Percentiles rank a stretch among this genome's conserved stretches.
phyloP scores from a whole-genome alignment of 768 basidiomycete species.

The Phanerodontia chrysosporium region DNA sequence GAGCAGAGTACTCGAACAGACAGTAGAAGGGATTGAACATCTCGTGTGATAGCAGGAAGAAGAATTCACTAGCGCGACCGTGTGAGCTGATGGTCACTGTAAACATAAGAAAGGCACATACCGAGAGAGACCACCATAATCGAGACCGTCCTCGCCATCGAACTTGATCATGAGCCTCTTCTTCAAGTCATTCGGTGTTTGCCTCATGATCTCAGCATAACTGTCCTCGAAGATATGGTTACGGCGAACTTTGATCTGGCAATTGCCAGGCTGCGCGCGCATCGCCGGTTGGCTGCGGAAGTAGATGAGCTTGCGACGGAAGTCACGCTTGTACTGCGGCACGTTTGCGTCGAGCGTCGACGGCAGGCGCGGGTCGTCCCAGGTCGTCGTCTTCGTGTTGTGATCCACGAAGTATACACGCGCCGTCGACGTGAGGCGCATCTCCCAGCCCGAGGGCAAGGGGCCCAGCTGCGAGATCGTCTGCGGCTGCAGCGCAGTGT shows the following conservation, averaged over 20 bases:
- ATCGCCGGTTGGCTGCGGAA: slow-evolving; percentile 98
- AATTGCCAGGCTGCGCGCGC: slow-evolving; percentile 97
- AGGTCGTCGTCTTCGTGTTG: slow-evolving; percentile 99
- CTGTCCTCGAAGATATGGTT: slow-evolving; percentile 99
- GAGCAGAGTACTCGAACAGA: slow-evolving; percentile 98
- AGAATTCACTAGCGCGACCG: slow-evolving; percentile 99
- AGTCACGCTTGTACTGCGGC: slow-evolving; percentile 99
- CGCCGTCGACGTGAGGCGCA: slow-evolving; percentile 97
- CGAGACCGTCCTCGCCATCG: slow-evolving; percentile 97
- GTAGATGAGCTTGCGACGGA: slow-evolving; percentile 97
- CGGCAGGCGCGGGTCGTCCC: slow-evolving; percentile 97
- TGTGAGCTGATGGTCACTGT: too few species aligned
- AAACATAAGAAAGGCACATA: slow-evolving; percentile 40
- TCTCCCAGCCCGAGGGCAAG: slow-evolving; percentile 97
- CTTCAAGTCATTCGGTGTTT: slow-evolving; percentile 97
- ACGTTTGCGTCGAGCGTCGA: slow-evolving; percentile 95
- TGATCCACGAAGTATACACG: slow-evolving; percentile 99
- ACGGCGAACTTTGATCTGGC: slow-evolving; percentile 96
- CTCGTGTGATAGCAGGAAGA: slow-evolving; percentile 98
- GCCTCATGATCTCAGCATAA: slow-evolving; percentile 99
- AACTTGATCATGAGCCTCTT: slow-evolving; percentile 99
- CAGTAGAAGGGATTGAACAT: slow-evolving; percentile 99
- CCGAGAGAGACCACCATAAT: slow-evolving; percentile 98
- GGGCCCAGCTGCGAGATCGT: slow-evolving; percentile 96
- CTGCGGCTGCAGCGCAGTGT: slow-evolving; percentile 85